A percentile compares a stretch with the other conserved stretches of the same genome.
Evolutionary conservation across 306 rosid species (phyloP).

Genomic region (Myrica gale): DNA sequence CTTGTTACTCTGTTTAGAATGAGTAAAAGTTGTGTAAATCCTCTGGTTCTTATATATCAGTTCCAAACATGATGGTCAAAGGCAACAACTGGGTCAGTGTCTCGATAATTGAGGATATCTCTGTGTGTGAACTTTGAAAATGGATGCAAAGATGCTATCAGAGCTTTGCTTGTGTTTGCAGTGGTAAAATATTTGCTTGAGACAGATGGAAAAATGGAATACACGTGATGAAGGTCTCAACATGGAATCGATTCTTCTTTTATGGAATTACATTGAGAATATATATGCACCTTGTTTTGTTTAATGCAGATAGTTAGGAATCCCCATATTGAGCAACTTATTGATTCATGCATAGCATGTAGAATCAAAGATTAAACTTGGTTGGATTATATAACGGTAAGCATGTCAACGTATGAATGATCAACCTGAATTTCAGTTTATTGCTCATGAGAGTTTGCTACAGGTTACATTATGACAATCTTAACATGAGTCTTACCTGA

Average conservation of each 20-base stretch:
- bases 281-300: not conserved
- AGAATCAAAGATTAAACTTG: not conserved
- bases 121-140: not conserved
- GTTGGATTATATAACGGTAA: not conserved
- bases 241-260: not conserved
- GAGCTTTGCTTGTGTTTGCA: not conserved
- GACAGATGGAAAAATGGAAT: too few relatives aligned
- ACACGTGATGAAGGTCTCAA: not conserved
- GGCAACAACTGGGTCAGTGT: not conserved
- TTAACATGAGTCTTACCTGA: slow-evolving; percentile 55
- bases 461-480: slow-evolving; percentile 9
- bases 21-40: not conserved
- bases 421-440: not conserved
- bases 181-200: not conserved
- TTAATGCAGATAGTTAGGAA: not conserved
- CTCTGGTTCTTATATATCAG: not conserved
- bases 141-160: not conserved
- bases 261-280: not conserved
- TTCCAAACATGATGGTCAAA: not conserved
- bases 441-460: slow-evolving; percentile 3
- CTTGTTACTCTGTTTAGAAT: not conserved
- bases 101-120: not conserved
- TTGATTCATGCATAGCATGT: not conserved
- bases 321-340: not conserved
- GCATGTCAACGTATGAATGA: not conserved